Conservation (phyloP, 257 asterid species). For the Gentiana macrophylla region DNA sequence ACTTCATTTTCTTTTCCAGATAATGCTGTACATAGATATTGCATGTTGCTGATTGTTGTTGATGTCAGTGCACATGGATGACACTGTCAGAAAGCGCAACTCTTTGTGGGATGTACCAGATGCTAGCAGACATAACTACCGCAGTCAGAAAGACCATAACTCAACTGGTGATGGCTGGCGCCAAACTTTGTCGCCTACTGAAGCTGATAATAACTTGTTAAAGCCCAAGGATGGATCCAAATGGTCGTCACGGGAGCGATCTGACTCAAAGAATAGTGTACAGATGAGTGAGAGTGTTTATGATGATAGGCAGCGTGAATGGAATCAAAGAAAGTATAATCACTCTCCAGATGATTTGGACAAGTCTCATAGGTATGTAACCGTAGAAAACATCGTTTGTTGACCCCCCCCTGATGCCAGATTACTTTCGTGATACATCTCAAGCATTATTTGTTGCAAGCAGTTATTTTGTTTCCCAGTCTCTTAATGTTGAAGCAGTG, state of each 20-base stretch:
- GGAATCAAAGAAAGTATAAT: conserved; percentile 26
- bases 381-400: background rate
- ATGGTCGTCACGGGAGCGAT: conserved; percentile 27
- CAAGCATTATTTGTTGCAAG: background rate
- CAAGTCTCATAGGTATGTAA: conserved; percentile 42
- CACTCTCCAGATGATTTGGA: conserved; percentile 35
- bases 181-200: conserved; percentile 28
- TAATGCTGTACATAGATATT: conserved; percentile 26
- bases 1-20: conserved; percentile 25
- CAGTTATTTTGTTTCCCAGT: background rate
- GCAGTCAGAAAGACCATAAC: conserved; percentile 33
- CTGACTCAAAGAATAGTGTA: conserved; percentile 27
- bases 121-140: conserved; percentile 26
- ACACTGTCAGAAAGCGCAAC: conserved; percentile 46
- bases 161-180: conserved; percentile 19
- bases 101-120: conserved; percentile 51
- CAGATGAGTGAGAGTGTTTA: conserved; percentile 47
- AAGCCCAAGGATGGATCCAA: conserved; percentile 38
- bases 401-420: background rate
- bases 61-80: conserved; percentile 44
- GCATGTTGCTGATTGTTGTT: conserved; percentile 16
- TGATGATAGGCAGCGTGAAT: conserved; percentile 38
- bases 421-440: background rate
- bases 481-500: background rate
- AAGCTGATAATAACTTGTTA: conserved; percentile 18